Conservation (phyloP, 2,329 filamentous ascomycete species). For the Albifimbria verrucaria region DNA sequence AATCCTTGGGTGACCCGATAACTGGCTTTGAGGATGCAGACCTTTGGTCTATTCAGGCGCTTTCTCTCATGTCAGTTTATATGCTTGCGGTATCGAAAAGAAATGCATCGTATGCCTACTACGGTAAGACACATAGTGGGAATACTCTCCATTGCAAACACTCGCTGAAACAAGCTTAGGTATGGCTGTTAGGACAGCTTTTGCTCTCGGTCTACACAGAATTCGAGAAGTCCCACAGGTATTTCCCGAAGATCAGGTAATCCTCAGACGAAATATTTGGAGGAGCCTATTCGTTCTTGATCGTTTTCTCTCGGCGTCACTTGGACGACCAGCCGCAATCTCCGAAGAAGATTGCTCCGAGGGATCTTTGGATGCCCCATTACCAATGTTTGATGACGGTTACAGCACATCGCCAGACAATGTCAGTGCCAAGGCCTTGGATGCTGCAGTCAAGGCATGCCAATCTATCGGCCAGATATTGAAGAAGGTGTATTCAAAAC, state of each 20-base stretch:
- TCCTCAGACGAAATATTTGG: slow-evolving; percentile 57
- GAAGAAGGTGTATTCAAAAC: slow-evolving; percentile 56
- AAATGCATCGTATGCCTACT: slow-evolving; percentile 60
- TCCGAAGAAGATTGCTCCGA: slow-evolving; percentile 60
- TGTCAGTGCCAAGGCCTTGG: slow-evolving; percentile 33
- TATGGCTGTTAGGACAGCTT: slow-evolving; percentile 61
- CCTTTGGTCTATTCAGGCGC: slow-evolving; percentile 62
- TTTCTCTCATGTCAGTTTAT: slow-evolving; percentile 62
- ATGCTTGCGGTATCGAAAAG: slow-evolving; percentile 59
- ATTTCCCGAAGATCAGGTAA: slow-evolving; percentile 44
- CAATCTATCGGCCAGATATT: slow-evolving; percentile 57
- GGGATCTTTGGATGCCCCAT: slow-evolving; percentile 32
- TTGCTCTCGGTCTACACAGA: slow-evolving; percentile 60
- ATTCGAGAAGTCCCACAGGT: slow-evolving; percentile 52
- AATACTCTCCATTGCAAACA: background rate
- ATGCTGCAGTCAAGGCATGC: slow-evolving; percentile 55
- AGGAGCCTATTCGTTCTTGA: slow-evolving; percentile 63
- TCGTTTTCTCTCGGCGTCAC: slow-evolving; percentile 57
- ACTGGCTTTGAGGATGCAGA: slow-evolving; percentile 58
- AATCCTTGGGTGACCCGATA: slow-evolving; percentile 42
- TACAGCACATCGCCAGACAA: background rate
- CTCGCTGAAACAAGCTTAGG: slow-evolving; percentile 35
- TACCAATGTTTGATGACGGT: slow-evolving; percentile 16
- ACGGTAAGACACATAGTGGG: slow-evolving; percentile 39
- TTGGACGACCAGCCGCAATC: slow-evolving; percentile 61